A percentile compares a stretch with the other conserved stretches of the same genome.
These are phyloP conservation scores for Tolypocladium guangdongense DNA, from an alignment of 2,329 filamentous ascomycete genomes.

Conservation along the genomic window DNA sequence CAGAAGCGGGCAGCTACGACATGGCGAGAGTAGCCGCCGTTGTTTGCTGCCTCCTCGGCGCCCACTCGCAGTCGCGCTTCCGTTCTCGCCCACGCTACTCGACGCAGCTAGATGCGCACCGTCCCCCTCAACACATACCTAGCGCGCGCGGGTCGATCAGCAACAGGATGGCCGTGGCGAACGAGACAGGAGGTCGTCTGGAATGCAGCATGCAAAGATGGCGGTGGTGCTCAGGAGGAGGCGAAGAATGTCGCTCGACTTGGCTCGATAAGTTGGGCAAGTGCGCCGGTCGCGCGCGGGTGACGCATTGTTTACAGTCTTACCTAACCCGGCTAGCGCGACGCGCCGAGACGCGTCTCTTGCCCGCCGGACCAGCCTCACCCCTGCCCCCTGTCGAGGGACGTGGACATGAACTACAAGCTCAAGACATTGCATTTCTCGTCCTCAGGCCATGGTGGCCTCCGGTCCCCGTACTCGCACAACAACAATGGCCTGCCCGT, in stretches of 20 bases:
- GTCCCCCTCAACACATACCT: slow-evolving; percentile 2
- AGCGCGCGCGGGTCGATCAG: not conserved
- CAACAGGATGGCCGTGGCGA: not conserved
- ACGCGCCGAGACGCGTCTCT: slow-evolving; percentile 22
- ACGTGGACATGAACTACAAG: slow-evolving; percentile 1
- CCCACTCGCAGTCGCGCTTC: not conserved
- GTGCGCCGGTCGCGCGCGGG: slow-evolving; percentile 10
- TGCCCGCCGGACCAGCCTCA: not conserved
- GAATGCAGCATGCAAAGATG: not conserved
- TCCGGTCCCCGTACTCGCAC: not conserved
- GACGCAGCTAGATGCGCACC: slow-evolving; percentile 1
- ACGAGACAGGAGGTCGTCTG: not conserved
- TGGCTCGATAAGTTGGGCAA: slow-evolving; percentile 4
- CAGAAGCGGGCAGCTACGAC: not conserved
- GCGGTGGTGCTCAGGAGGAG: slow-evolving; percentile 1
- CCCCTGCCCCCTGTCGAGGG: not conserved
- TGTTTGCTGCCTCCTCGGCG: not conserved
- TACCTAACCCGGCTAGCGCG: slow-evolving; percentile 17
- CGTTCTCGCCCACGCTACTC: not conserved
- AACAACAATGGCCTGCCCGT: slow-evolving; percentile 1
- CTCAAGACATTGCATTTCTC: slow-evolving; percentile 8
- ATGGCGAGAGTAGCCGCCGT: not conserved
- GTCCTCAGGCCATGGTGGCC: not conserved
- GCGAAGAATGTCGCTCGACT: slow-evolving; percentile 4
- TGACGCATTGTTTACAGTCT: slow-evolving; percentile 27